phyloP scores from a whole-genome alignment of 2,329 filamentous ascomycete species.

The Sporothrix inflata region DNA sequence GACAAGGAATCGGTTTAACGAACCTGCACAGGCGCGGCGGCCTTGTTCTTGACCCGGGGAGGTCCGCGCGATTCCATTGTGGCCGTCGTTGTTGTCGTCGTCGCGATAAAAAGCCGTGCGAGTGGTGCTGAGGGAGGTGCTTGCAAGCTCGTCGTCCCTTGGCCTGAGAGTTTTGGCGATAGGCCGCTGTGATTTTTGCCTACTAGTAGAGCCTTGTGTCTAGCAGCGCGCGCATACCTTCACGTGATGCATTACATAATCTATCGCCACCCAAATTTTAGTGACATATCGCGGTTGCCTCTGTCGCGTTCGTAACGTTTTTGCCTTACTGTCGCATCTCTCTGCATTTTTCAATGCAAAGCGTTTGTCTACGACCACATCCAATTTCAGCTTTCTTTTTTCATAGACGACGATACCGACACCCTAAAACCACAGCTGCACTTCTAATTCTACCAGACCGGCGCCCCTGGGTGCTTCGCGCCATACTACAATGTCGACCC shows the following conservation, averaged over 20 bases:
- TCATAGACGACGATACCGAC: too few relatives aligned
- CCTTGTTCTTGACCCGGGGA: slow-evolving; percentile 98
- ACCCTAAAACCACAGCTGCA: neutral
- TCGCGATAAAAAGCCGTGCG: neutral
- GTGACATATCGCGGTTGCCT: slow-evolving; percentile 17
- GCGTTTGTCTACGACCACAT: neutral
- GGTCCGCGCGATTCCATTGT: slow-evolving; percentile 90
- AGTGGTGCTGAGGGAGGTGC: neutral
- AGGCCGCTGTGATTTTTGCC: slow-evolving; percentile 11
- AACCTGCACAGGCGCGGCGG: slow-evolving; percentile 67
- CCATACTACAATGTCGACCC: slow-evolving; percentile 73
- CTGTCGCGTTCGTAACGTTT: slow-evolving; percentile 19
- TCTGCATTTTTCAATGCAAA: neutral
- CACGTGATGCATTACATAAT: slow-evolving; percentile 9
- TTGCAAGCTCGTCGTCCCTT: neutral
- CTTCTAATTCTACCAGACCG: neutral
- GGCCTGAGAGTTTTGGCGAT: neutral
- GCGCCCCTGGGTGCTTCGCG: neutral
- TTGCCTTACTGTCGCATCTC: neutral
- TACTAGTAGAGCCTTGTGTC: neutral
- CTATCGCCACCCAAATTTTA: neutral
- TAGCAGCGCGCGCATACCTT: neutral
- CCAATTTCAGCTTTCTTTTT: neutral
- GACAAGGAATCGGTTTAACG: slow-evolving; percentile 39
- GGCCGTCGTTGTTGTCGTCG: neutral